Evolutionary conservation across 2,329 filamentous ascomycete genomes (phyloP), one percentile per base, ranked within the genome.

Genomic region (Aspergillus ochraceoroseus): DNA sequence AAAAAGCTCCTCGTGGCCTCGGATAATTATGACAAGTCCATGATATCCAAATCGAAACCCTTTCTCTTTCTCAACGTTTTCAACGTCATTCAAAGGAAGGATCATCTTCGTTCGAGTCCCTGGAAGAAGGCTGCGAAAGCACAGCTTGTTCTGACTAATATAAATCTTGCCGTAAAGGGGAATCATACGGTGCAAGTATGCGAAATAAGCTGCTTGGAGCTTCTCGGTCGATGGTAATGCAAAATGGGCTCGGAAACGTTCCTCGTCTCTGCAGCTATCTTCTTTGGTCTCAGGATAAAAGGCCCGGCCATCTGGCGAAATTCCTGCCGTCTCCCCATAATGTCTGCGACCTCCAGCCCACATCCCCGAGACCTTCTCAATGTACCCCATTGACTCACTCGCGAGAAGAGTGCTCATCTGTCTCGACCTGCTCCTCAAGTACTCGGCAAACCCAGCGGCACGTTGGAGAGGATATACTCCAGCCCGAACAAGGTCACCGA

Each of bases 131-230:
- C 89, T 95, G 41, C 92, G 84, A 67, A 95, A 98, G 68, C 92
- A 98, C 50, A 96, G 86, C 43, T 82, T 84, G 14, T 79, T 79
- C 52, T 88, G 81, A 58, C 92, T 89, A 51, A 96, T 82, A 65
- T 98, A 98, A 22, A 96, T 85, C 66, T 96, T 98, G 54, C 92
- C 92, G 56, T 95, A 96, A 2, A 96, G 74, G 2, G 92, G 92
- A 19, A 96, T 66, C 0, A 95, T 87, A 2, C 89, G 81, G 53
- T 94, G 80, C n/a, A 96, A 74, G 58, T 85, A 86, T n/a, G 86
- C 87, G 64, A 88, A 96, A 65, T 92, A 96, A 1, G 87, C 86
- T 1, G 90, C 89, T 48, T 87, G 81, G 1, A 98, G 76, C 59
- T 80, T 84, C 60, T 98, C 92, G 0, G 80, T 80, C 22, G 80